These are phyloP conservation scores for Cymbopogon flexuosus DNA, from an alignment of 202 grass and related monocot genomes.

Conservation along the genomic window DNA sequence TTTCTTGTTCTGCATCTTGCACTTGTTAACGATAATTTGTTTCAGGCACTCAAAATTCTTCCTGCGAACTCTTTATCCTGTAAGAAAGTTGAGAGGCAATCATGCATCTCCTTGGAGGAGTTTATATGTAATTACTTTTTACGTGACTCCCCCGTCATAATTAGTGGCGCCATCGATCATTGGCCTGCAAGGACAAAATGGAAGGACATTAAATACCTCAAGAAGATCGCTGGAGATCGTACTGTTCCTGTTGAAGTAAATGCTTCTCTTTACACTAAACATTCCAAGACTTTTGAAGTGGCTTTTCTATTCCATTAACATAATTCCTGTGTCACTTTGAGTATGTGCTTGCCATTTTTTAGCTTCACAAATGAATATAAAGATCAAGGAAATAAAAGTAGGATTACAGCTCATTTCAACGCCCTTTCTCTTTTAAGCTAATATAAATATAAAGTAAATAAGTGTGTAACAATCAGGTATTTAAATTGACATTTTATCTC, in stretches of 20 bases:
- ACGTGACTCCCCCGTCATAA: constrained; percentile 54
- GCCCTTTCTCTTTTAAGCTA: neutral
- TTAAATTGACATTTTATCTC: neutral
- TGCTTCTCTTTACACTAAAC: constrained; percentile 26
- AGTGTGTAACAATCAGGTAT: neutral
- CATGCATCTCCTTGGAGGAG: constrained; percentile 60
- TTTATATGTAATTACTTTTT: constrained; percentile 79
- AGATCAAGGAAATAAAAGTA: neutral
- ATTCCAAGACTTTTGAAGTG: neutral
- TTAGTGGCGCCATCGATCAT: constrained; percentile 66
- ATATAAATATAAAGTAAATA: neutral
- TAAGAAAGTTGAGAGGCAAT: constrained; percentile 53
- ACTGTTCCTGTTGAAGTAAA: constrained; percentile 82
- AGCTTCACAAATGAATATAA: neutral
- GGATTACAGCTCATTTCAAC: neutral
- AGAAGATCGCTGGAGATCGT: constrained; percentile 79
- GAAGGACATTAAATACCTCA: constrained; percentile 78
- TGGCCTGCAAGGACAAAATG: constrained; percentile 78
- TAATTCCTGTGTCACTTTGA: neutral
- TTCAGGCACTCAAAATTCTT: constrained; percentile 58
- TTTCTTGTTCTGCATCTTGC: neutral
- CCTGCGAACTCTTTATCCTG: constrained; percentile 50
- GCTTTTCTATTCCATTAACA: neutral
- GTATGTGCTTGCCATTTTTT: neutral
- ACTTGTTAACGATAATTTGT: constrained; percentile 9